A percentile compares a stretch with the other conserved stretches of the same genome.
These are phyloP conservation scores for Dendrobium huoshanense DNA, from an alignment of 106 monocot genomes.

Conservation along the genomic window DNA sequence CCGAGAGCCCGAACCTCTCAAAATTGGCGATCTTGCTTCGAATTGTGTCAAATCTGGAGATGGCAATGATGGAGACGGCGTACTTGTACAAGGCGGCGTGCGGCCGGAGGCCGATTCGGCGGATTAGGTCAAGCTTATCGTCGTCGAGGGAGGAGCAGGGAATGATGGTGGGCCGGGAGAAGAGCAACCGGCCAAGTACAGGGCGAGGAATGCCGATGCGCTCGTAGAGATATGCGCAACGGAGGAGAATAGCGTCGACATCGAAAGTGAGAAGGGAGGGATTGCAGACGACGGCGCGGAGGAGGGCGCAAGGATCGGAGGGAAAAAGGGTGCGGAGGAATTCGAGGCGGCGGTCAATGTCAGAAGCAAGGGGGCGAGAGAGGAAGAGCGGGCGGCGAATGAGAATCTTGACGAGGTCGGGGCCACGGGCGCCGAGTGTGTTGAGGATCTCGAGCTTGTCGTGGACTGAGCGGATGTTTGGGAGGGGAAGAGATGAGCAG, in stretches of 20 bases:
- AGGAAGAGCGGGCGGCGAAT: constrained; percentile 15
- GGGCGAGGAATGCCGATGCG: constrained; percentile 11
- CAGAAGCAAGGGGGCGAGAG: not conserved
- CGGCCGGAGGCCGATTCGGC: constrained; percentile 4
- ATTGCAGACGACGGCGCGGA: constrained; percentile 21
- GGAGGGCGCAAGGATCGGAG: constrained; percentile 13
- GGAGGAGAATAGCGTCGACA: constrained; percentile 11
- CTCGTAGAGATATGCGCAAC: constrained; percentile 26
- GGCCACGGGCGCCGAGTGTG: constrained; percentile 3
- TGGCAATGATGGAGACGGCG: constrained; percentile 27
- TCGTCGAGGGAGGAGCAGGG: no score
- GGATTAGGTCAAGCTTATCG: no score
- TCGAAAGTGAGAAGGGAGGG: constrained; percentile 8
- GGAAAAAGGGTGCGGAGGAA: constrained; percentile 30
- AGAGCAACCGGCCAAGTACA: no score
- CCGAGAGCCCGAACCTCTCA: constrained; percentile 17
- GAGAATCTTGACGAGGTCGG: constrained; percentile 11
- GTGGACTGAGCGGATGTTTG: not conserved
- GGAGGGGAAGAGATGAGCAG: not conserved
- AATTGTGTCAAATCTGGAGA: constrained; percentile 28
- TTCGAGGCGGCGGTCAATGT: constrained; percentile 16
- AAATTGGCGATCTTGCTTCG: not conserved
- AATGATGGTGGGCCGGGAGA: no score
- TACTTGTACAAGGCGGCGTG: constrained; percentile 30
- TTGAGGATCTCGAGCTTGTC: constrained; percentile 15